Percentiles rank a stretch among this genome's conserved stretches.
These are phyloP conservation scores for Pyrenophora seminiperda DNA, from an alignment of 2,329 filamentous ascomycete genomes.

Conservation along the genomic window DNA sequence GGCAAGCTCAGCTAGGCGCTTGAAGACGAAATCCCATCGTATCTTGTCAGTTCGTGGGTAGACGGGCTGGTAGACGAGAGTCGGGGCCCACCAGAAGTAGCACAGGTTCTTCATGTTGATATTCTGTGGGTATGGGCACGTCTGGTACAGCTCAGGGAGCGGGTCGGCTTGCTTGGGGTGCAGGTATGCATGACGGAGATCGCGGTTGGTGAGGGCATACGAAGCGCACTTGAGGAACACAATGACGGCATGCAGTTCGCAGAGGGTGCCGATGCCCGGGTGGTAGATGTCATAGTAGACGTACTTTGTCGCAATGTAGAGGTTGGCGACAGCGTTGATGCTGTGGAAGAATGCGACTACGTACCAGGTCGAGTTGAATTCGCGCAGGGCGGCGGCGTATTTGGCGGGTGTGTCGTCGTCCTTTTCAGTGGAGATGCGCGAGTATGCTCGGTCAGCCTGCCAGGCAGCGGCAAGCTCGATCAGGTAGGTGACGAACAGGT, in stretches of 20 bases:
- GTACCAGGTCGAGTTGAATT: constrained; percentile 77
- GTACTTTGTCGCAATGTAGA: constrained; percentile 78
- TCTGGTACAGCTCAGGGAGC: constrained; percentile 79
- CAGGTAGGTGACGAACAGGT: constrained; percentile 86
- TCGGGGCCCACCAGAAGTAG: constrained; percentile 99
- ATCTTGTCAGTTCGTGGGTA: constrained; percentile 85
- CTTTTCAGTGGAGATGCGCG: constrained; percentile 56
- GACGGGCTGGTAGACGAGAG: constrained; percentile 93
- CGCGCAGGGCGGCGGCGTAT: constrained; percentile 64
- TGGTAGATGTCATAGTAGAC: constrained; percentile 94
- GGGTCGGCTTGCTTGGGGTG: constrained; percentile 73
- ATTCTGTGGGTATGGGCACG: constrained; percentile 88
- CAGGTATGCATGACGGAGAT: constrained; percentile 87
- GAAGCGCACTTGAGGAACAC: constrained; percentile 96
- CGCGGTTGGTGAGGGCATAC: constrained; percentile 95
- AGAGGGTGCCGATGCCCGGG: constrained; percentile 88
- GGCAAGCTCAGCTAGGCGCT: constrained; percentile 77
- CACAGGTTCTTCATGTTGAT: constrained; percentile 85
- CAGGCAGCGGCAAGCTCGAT: constrained; percentile 84
- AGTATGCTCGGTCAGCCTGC: constrained; percentile 73
- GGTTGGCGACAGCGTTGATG: constrained; percentile 80
- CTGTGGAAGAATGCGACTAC: constrained; percentile 80
- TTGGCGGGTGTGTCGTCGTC: constrained; percentile 57
- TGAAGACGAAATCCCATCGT: constrained; percentile 85
- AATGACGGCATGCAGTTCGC: constrained; percentile 88